A percentile compares a stretch with the other conserved stretches of the same genome.
Evolutionary conservation across 805 yeast genomes (phyloP).

Genomic region (Candida ulmi): DNA sequence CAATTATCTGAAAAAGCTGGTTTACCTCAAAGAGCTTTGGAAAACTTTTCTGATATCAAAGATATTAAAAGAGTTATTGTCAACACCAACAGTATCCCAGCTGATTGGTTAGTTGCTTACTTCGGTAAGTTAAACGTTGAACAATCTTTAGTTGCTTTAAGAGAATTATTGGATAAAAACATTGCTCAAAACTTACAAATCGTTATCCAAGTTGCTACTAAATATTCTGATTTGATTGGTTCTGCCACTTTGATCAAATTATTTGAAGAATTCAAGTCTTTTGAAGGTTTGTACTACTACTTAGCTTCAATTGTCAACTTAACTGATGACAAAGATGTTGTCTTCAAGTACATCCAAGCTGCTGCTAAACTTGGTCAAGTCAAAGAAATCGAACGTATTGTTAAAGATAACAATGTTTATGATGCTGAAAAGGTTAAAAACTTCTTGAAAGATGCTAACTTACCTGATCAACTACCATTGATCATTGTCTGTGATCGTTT

Average conservation of each 20-base stretch:
- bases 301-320: constrained; percentile 89
- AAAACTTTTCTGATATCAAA: constrained; percentile 88
- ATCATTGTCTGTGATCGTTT: constrained; percentile 94
- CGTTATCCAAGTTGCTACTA: constrained; percentile 94
- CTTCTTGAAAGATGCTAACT: constrained; percentile 87
- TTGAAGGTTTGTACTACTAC: constrained; percentile 92
- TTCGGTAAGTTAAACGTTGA: constrained; percentile 94
- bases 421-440: constrained; percentile 97
- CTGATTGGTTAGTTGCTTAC: constrained; percentile 89
- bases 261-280: constrained; percentile 89
- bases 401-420: constrained; percentile 88
- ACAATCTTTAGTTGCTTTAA: constrained; percentile 82
- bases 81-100: constrained; percentile 77
- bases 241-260: constrained; percentile 77
- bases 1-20: constrained; percentile 95
- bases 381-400: constrained; percentile 93
- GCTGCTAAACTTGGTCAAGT: constrained; percentile 87
- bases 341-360: constrained; percentile 90
- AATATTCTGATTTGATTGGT: constrained; percentile 91
- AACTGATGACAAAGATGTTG: constrained; percentile 92
- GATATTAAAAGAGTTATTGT: constrained; percentile 94
- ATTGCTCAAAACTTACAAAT: constrained; percentile 85
- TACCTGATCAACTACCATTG: constrained; percentile 93
- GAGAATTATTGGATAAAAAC: constrained; percentile 76
- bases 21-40: constrained; percentile 89